Percentiles rank a stretch among this genome's conserved stretches.
phyloP scores from a whole-genome alignment of 371 early-diverging fungal genomes.

The Rhizopus microsporus region DNA sequence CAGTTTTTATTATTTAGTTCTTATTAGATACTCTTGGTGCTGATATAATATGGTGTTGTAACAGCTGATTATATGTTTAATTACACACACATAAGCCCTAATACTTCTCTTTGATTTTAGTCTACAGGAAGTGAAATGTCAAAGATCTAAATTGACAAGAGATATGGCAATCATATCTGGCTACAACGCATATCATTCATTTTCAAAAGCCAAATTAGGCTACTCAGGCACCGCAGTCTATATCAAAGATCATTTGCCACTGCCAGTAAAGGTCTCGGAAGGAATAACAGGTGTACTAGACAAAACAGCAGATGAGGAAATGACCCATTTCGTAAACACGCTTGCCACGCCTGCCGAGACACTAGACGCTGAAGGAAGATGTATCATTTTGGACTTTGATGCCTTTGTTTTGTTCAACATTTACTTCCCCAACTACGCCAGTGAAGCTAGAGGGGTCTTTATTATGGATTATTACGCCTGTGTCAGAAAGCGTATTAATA shows the following conservation, averaged over 20 bases:
- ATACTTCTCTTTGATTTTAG: slow-evolving; percentile 17
- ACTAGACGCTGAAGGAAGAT: slow-evolving; percentile 80
- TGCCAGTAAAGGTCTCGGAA: slow-evolving; percentile 62
- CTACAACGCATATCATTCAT: slow-evolving; percentile 75
- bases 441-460: slow-evolving; percentile 59
- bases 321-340: slow-evolving; percentile 12
- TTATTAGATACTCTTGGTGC: slow-evolving; percentile 61
- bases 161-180: slow-evolving; percentile 72
- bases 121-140: slow-evolving; percentile 82
- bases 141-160: slow-evolving; percentile 55
- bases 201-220: slow-evolving; percentile 59
- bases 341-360: slow-evolving; percentile 45
- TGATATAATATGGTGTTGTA: slow-evolving; percentile 69
- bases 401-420: slow-evolving; percentile 81
- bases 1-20: slow-evolving; percentile 26
- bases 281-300: slow-evolving; percentile 63
- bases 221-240: slow-evolving; percentile 82
- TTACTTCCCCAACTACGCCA: slow-evolving; percentile 76
- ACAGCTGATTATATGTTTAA: slow-evolving; percentile 17
- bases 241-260: slow-evolving; percentile 46
- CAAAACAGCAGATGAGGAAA: neutral
- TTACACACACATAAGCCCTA: slow-evolving; percentile 22
- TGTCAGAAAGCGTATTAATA: slow-evolving; percentile 54
- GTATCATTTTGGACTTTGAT: slow-evolving; percentile 77
- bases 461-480: slow-evolving; percentile 68